Evolutionary conservation across 1,284 basidiomycete species (phyloP).

Genomic region (Moesziomyces globuligerus): DNA sequence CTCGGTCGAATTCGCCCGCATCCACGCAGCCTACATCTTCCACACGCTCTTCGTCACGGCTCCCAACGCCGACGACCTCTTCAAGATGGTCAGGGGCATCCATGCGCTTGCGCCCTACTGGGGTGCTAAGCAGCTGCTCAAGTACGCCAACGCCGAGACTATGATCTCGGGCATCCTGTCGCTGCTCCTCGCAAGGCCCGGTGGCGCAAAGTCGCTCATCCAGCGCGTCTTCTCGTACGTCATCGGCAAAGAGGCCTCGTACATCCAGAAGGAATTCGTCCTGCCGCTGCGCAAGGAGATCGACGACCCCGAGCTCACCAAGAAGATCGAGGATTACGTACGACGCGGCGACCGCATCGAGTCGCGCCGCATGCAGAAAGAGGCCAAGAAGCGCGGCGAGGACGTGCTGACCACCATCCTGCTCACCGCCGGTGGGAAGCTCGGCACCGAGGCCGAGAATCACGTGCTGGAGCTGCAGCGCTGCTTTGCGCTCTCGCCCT

Average conservation of each 20-base stretch:
- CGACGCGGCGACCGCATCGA: constrained; percentile 58
- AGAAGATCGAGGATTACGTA: constrained; percentile 63
- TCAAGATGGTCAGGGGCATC: constrained; percentile 60
- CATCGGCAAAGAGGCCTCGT: constrained; percentile 52
- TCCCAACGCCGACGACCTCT: constrained; percentile 60
- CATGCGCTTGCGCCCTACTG: constrained; percentile 66
- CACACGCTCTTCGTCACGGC: constrained; percentile 62
- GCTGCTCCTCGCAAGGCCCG: constrained; percentile 62
- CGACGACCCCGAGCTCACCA: constrained; percentile 53
- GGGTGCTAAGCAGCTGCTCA: constrained; percentile 65
- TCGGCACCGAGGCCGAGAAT: constrained; percentile 36
- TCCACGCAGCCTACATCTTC: constrained; percentile 60
- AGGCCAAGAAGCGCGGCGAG: constrained; percentile 54
- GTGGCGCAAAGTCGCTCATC: constrained; percentile 65
- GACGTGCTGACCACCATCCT: constrained; percentile 64
- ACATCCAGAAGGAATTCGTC: constrained; percentile 62
- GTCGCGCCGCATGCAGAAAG: constrained; percentile 38
- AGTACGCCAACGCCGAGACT: constrained; percentile 61
- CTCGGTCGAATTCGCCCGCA: constrained; percentile 62
- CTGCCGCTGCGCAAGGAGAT: constrained; percentile 59
- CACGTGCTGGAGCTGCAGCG: constrained; percentile 60
- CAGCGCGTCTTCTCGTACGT: constrained; percentile 62
- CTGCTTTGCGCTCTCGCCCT: constrained; percentile 60
- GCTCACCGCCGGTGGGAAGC: constrained; percentile 42
- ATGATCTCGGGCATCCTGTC: constrained; percentile 63